Base-by-base conservation (phyloP, 2,329 filamentous ascomycete genomes). In the Sporothrix brasiliensis region DNA sequence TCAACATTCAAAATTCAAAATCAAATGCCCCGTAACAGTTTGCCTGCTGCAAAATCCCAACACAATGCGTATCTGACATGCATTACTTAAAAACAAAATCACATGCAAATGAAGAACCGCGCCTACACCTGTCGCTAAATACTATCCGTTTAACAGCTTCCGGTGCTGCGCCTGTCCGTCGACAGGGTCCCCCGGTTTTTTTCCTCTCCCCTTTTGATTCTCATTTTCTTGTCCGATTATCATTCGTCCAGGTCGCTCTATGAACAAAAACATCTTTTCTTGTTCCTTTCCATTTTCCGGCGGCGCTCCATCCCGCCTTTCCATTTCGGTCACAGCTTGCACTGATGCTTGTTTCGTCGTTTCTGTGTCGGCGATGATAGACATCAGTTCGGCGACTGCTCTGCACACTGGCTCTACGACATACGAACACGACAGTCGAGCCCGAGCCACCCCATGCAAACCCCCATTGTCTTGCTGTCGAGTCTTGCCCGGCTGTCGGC, bases 381-480 rank as follows among this genome's bases (percentile, higher is more conserved):
- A 9, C 21, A 54, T 2, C 13, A 16, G 6, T 7, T 61, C 56
- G 56, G 34, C 56, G 56, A 60, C 56, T 60, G 39, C 19, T 21
- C 4, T 5, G 11, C 56, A 61, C 34, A 61, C 56, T 44, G 14
- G 44, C 53, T 5, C 53, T 9, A 14, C 49, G 49, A 50, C 49
- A 1, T n/a, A 3, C 6, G 34, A 9, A 7, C 5, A 34, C 34
- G 7, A 34, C 34, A 34, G 34, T 7, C 34, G 34, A 34, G n/a
- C 49, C 21, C 49, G 4, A 50, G 19, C 19, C 49, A n/a, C 49
- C 13, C 4, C 16, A 21, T 16, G 4, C 19, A 21, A 16, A 34
- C n/a, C 56, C 56, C 56, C 56, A 61, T 39, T 24, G 56, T 61
- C 39, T 34, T 41, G 56, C 56, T 9, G 34, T 34, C 34, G 34